These are phyloP conservation scores for Fusarium sororula DNA, from an alignment of 2,329 filamentous ascomycete genomes.

Conservation along the genomic window DNA sequence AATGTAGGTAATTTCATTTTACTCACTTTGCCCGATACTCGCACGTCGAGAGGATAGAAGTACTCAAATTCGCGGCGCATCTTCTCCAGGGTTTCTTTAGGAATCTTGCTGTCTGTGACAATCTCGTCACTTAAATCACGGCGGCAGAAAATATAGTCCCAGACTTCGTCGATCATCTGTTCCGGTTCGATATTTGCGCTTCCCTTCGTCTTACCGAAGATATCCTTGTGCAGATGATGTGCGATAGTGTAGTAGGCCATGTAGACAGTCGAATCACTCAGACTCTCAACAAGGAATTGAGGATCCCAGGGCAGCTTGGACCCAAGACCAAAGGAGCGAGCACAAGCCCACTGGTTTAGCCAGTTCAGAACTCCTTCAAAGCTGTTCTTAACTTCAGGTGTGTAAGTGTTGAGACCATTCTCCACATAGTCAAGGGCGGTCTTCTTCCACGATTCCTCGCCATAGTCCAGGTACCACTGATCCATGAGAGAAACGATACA, in stretches of 20 bases:
- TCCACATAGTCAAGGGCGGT: constrained; percentile 77
- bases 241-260: constrained; percentile 80
- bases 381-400: constrained; percentile 77
- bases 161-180: constrained; percentile 94
- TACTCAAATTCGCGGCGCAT: constrained; percentile 96
- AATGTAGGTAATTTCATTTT: background rate
- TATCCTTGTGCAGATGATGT: constrained; percentile 79
- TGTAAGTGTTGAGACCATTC: constrained; percentile 80
- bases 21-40: constrained; percentile 78
- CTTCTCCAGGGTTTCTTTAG: constrained; percentile 75
- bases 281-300: constrained; percentile 88
- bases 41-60: constrained; percentile 93
- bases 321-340: constrained; percentile 88
- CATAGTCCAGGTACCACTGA: constrained; percentile 99
- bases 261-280: constrained; percentile 94
- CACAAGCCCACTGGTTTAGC: constrained; percentile 96
- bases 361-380: constrained; percentile 90
- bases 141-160: constrained; percentile 93
- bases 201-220: constrained; percentile 81
- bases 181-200: constrained; percentile 75
- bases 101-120: constrained; percentile 72
- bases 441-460: constrained; percentile 86
- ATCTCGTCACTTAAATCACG: constrained; percentile 74
- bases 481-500: constrained; percentile 94
- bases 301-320: constrained; percentile 95